Evolutionary conservation across 768 basidiomycete species (phyloP), one percentile per base, ranked within the genome.

Genomic region (Leccinum olivaceopallidum): DNA sequence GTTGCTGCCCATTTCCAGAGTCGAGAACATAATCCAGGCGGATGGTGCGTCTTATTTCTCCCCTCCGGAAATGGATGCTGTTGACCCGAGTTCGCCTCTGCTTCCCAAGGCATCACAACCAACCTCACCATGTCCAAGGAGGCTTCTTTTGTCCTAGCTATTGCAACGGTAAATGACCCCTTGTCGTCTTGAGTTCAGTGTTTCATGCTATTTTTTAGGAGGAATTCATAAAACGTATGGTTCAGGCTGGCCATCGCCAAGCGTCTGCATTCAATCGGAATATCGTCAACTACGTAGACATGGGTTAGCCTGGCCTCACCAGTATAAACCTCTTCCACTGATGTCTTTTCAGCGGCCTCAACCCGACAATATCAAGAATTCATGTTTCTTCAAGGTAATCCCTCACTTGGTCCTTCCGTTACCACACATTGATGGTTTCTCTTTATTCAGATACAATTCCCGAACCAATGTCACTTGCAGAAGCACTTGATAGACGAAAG

Each of bases 181-280:
- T 32, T 16, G 22, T 58, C 22, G 53, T 48, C 5, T 37, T 6
- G n/a, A 24, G 58, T 55, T 66, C 55, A 66, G 62, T 60, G 51
- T 60, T 57, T 58, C 53, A 56, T 56, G 49, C 56, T 55, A 51
- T 61, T 57, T 44, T 56, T 37, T 69, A 95, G 93, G 92, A 95
- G 76, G 90, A 93, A 69, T 94, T 94, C 71, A 83, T 94, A 58
- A 90, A 90, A 73, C 82, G 86, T 53, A 79, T 94, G 69, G 81
- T 85, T 18, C 83, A 84, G 71, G 86, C 87, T 26, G 89, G 87
- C 13, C 84, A 89, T 60, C 80, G 81, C 53, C 83, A 87, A 68
- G 89, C 90, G 10, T 77, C 77, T 60, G 77, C 80, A 18, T 83
- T 86, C 54, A 79, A 81, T 60, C 81, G 90, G 60, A 82, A 79